A percentile compares a stretch with the other conserved stretches of the same genome.
Conservation (phyloP, 2,329 filamentous ascomycete species). For the Laburnicola sp. region DNA sequence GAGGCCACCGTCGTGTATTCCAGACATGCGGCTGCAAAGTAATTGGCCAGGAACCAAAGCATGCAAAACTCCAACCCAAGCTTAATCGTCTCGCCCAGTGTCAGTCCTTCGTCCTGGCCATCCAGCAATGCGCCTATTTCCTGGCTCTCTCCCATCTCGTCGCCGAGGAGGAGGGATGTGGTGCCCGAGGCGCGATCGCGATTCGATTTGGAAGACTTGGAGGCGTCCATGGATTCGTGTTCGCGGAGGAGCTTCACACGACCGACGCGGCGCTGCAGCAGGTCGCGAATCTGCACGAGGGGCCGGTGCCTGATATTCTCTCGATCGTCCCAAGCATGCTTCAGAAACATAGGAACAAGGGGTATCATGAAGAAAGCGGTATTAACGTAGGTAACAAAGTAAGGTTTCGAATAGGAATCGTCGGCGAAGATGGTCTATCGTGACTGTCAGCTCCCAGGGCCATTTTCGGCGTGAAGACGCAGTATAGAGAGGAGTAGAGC, state of each 20-base stretch:
- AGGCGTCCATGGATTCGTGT: slow-evolving; percentile 28
- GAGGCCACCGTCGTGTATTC: slow-evolving; percentile 92
- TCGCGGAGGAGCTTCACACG: slow-evolving; percentile 43
- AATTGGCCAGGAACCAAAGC: slow-evolving; percentile 83
- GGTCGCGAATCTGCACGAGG: slow-evolving; percentile 40
- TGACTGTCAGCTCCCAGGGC: background rate
- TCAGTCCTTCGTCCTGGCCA: slow-evolving; percentile 51
- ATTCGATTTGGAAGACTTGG: slow-evolving; percentile 24
- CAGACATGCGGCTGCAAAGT: slow-evolving; percentile 87
- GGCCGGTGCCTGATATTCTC: slow-evolving; percentile 28
- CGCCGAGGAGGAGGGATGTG: slow-evolving; percentile 33
- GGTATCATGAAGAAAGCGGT: slow-evolving; percentile 85
- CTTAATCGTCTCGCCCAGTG: slow-evolving; percentile 70
- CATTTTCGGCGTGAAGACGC: background rate
- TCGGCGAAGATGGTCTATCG: slow-evolving; percentile 85
- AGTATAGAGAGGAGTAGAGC: slow-evolving; percentile 4
- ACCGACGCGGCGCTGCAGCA: slow-evolving; percentile 42
- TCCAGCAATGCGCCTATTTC: slow-evolving; percentile 10
- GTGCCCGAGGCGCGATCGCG: slow-evolving; percentile 23
- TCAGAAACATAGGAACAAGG: slow-evolving; percentile 65
- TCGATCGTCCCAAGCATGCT: slow-evolving; percentile 43
- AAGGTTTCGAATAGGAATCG: slow-evolving; percentile 90
- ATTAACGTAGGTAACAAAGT: slow-evolving; percentile 94
- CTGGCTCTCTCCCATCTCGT: slow-evolving; percentile 26
- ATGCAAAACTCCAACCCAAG: slow-evolving; percentile 88